Percentiles rank a stretch among this genome's conserved stretches.
These are phyloP conservation scores for Escallonia herrerae DNA, from an alignment of 129 eudicot genomes.

Conservation along the genomic window DNA sequence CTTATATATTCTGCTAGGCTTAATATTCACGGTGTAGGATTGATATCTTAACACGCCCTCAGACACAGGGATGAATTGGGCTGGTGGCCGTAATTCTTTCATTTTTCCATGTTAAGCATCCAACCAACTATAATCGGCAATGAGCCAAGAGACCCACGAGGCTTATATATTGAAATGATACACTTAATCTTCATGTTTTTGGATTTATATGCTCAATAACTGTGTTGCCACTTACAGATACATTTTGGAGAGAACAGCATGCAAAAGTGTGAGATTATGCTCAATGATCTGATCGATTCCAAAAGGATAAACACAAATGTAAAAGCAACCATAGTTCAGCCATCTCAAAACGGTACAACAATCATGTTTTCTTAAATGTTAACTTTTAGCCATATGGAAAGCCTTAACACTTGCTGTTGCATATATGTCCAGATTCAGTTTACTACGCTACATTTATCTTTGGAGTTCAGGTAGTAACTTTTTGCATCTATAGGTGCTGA, in stretches of 20 bases:
- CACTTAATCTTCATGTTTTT: neutral
- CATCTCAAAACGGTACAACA: constrained; percentile 51
- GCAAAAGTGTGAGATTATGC: constrained; percentile 99
- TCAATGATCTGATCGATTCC: constrained; percentile 92
- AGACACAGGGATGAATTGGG: too few relatives aligned
- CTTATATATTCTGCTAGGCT: too few relatives aligned
- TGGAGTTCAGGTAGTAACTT: neutral
- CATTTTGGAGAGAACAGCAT: constrained; percentile 99
- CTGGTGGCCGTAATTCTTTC: too few relatives aligned
- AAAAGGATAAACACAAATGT: constrained; percentile 84
- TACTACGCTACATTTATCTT: neutral
- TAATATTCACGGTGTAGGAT: too few relatives aligned
- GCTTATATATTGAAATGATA: too few relatives aligned
- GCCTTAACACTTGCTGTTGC: neutral
- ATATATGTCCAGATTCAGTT: neutral
- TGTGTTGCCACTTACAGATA: constrained; percentile 42
- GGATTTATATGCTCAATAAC: too few relatives aligned
- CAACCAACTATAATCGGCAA: too few relatives aligned
- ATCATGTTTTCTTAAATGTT: neutral
- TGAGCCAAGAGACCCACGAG: too few relatives aligned
- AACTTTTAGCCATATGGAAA: neutral
- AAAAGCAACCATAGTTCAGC: constrained; percentile 63
- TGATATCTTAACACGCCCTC: too few relatives aligned
- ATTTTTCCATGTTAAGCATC: too few relatives aligned
- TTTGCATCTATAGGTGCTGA: constrained; percentile 33